Percentiles rank a stretch among this genome's conserved stretches.
These are phyloP conservation scores for Cryptosporidium sp. DNA, from an alignment of 169 alveolate genomes.

Conservation along the genomic window DNA sequence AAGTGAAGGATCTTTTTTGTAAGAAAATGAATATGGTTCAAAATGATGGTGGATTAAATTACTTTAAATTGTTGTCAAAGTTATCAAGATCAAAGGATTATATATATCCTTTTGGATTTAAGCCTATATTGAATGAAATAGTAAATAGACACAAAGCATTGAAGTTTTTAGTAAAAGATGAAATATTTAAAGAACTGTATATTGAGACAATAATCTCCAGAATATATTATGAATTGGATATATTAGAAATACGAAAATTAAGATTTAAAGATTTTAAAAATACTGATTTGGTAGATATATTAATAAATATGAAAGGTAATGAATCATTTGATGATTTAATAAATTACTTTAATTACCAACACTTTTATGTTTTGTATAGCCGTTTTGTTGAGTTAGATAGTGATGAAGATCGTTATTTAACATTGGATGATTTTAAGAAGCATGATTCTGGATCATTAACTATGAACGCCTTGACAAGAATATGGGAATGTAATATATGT, in stretches of 20 bases:
- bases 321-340: slow-evolving; percentile 79
- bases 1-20: neutral
- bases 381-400: slow-evolving; percentile 89
- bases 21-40: neutral
- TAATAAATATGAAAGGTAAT: slow-evolving; percentile 81
- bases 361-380: slow-evolving; percentile 89
- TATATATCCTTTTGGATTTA: slow-evolving; percentile 39
- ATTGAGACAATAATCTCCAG: slow-evolving; percentile 87
- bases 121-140: slow-evolving; percentile 41
- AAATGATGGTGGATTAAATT: slow-evolving; percentile 7
- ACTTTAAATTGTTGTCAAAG: slow-evolving; percentile 27
- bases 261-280: slow-evolving; percentile 85
- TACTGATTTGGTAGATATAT: slow-evolving; percentile 82
- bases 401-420: slow-evolving; percentile 87
- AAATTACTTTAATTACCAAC: slow-evolving; percentile 88
- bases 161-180: slow-evolving; percentile 14
- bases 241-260: slow-evolving; percentile 86
- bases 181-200: slow-evolving; percentile 82
- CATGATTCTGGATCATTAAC: slow-evolving; percentile 88
- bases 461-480: slow-evolving; percentile 86
- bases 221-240: slow-evolving; percentile 83
- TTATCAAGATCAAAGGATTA: slow-evolving; percentile 21
- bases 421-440: slow-evolving; percentile 85
- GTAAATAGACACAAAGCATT: slow-evolving; percentile 41
- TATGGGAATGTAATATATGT: slow-evolving; percentile 86